Evolutionary conservation across 768 basidiomycete genomes (phyloP).

Genomic region (Trametes punicea): DNA sequence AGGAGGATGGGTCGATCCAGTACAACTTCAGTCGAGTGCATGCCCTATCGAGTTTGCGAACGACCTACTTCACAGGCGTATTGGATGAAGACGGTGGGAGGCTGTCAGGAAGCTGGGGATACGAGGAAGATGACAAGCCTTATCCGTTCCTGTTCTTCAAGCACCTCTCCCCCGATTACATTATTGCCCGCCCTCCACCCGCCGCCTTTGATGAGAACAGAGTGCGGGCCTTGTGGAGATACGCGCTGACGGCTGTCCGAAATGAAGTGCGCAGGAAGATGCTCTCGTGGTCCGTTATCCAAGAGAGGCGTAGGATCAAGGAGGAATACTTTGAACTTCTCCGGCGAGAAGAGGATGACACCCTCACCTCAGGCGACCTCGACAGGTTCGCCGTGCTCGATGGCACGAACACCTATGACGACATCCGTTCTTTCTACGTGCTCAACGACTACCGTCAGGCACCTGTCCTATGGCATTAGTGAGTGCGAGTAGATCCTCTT

Average conservation of each 20-base stretch:
- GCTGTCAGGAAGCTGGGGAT: slow-evolving; percentile 30
- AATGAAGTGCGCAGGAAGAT: slow-evolving; percentile 23
- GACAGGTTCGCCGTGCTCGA: slow-evolving; percentile 6
- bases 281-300: slow-evolving; percentile 34
- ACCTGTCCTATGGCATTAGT: not conserved
- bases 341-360: slow-evolving; percentile 21
- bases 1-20: slow-evolving; percentile 8
- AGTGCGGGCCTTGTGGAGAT: slow-evolving; percentile 32
- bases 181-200: slow-evolving; percentile 30
- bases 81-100: slow-evolving; percentile 20
- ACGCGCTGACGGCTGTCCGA: slow-evolving; percentile 27
- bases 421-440: slow-evolving; percentile 1
- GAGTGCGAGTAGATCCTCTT: not conserved
- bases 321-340: slow-evolving; percentile 30
- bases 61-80: slow-evolving; percentile 25
- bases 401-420: slow-evolving; percentile 2
- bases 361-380: not conserved
- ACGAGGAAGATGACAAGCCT: slow-evolving; percentile 16
- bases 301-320: slow-evolving; percentile 29
- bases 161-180: slow-evolving; percentile 25
- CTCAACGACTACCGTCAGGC: slow-evolving; percentile 6
- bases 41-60: slow-evolving; percentile 21
- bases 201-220: slow-evolving; percentile 24
- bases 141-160: slow-evolving; percentile 29
- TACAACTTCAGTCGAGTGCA: slow-evolving; percentile 25